Percentiles rank a stretch among this genome's conserved stretches.
phyloP scores from a whole-genome alignment of 2,329 filamentous ascomycete genomes.

The Phyllosticta citribraziliensis region DNA sequence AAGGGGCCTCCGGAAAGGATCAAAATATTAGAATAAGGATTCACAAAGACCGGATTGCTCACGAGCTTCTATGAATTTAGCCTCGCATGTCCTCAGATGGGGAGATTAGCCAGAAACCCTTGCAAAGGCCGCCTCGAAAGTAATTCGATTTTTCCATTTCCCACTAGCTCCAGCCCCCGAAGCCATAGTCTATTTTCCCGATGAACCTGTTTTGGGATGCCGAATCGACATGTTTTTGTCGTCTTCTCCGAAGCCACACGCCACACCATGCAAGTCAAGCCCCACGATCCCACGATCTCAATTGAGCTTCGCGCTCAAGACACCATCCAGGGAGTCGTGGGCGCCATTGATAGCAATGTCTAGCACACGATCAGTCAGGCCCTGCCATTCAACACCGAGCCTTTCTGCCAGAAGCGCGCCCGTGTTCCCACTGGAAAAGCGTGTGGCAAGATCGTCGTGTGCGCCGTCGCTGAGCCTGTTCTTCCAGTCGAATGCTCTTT shows the following conservation, averaged over 20 bases:
- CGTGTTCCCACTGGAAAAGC: not conserved
- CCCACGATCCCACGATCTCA: not conserved
- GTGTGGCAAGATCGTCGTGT: not conserved
- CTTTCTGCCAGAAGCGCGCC: not conserved
- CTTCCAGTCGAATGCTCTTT: constrained; percentile 6
- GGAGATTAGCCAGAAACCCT: no score
- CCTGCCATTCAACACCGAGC: not conserved
- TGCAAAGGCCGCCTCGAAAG: no score
- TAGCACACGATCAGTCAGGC: not conserved
- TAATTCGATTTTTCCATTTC: no score
- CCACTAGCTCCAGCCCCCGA: no score
- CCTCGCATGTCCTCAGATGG: no score
- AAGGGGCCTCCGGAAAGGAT: no score
- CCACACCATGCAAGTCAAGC: not conserved
- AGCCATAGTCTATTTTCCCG: no score
- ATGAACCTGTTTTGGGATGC: no score
- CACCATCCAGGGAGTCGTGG: not conserved
- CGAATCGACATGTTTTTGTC: no score
- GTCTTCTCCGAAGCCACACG: not conserved
- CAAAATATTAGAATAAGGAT: no score
- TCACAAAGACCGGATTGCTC: no score
- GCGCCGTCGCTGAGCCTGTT: not conserved
- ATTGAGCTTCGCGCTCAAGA: not conserved
- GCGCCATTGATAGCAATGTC: not conserved
- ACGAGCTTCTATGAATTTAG: no score